Conservation (phyloP, 75 land plant genomes). For the Cupressus sempervirens region DNA sequence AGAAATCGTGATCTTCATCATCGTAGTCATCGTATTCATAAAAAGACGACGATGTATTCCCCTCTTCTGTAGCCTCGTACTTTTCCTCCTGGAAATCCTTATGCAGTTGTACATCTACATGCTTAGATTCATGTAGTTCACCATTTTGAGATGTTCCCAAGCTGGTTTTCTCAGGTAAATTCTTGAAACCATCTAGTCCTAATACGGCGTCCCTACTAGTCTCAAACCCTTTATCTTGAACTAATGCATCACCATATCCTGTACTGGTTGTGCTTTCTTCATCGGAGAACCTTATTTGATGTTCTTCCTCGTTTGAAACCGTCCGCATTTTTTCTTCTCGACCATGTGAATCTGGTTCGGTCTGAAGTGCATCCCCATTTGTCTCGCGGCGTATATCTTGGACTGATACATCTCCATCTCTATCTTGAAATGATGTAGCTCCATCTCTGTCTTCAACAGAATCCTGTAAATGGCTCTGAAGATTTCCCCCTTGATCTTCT, state of each 20-base stretch:
- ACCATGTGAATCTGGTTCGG: background rate
- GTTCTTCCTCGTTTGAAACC: background rate
- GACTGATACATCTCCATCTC: background rate
- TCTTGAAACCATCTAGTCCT: background rate
- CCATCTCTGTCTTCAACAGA: background rate
- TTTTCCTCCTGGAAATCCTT: slow-evolving; percentile 31
- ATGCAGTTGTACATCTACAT: background rate
- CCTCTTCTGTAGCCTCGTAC: slow-evolving; percentile 23
- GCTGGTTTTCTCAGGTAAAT: background rate
- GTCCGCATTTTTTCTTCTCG: background rate
- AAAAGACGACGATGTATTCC: slow-evolving; percentile 3
- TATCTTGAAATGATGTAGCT: background rate
- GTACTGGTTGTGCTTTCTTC: background rate
- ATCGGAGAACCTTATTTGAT: background rate
- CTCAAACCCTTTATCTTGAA: background rate
- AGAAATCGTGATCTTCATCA: slow-evolving; percentile 5
- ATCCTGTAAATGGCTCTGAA: background rate
- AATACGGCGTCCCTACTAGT: background rate
- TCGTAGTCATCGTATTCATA: slow-evolving; percentile 3
- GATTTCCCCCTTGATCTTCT: background rate
- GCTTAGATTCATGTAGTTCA: background rate
- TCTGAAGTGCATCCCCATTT: background rate
- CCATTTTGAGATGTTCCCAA: background rate
- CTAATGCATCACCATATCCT: background rate
- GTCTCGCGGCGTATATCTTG: background rate